Evolutionary conservation across 169 alveolate species (phyloP), one percentile per base, ranked within the genome.

Genomic region (Prorocentrum cordatum): DNA sequence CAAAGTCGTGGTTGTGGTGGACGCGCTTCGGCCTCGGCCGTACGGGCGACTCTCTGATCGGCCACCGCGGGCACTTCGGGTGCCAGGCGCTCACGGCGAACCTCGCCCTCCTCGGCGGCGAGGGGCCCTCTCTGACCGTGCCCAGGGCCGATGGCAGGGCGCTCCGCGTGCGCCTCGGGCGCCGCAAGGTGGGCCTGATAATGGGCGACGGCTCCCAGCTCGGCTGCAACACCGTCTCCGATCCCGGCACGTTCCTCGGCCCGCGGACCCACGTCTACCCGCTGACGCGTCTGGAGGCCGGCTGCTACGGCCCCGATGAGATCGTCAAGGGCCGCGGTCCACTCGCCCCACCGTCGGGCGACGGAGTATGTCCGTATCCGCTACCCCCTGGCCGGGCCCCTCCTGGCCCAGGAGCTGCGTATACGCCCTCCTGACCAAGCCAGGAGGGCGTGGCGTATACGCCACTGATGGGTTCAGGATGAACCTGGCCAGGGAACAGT

Each of bases 301-400:
- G 79, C 58, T 36, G 32, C n/a, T 67, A 67, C 33, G 79, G 79
- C 35, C 79, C 79, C 2, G 79, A 67, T 67, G 79, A 35, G 79
- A 33, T 67, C n/a, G 29, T 67, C 79, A 67, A 67, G 35, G n/a
- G n/a, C n/a, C n/a, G n/a, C n/a, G n/a, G n/a, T n/a, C n/a, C n/a
- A n/a, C n/a, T n/a, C n/a, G n/a, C n/a, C n/a, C n/a, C n/a, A n/a
- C n/a, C n/a, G n/a, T n/a, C n/a, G n/a, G n/a, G n/a, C n/a, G n/a
- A n/a, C n/a, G n/a, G n/a, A n/a, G n/a, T n/a, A n/a, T n/a, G n/a
- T n/a, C n/a, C n/a, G n/a, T n/a, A n/a, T n/a, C n/a, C n/a, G n/a
- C n/a, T n/a, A n/a, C n/a, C n/a, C n/a, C n/a, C n/a, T n/a, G n/a
- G n/a, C n/a, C n/a, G n/a, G n/a, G n/a, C n/a, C n/a, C n/a, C n/a